phyloP scores from a whole-genome alignment of 441 rosid species.

The Jatropha podagrica region DNA sequence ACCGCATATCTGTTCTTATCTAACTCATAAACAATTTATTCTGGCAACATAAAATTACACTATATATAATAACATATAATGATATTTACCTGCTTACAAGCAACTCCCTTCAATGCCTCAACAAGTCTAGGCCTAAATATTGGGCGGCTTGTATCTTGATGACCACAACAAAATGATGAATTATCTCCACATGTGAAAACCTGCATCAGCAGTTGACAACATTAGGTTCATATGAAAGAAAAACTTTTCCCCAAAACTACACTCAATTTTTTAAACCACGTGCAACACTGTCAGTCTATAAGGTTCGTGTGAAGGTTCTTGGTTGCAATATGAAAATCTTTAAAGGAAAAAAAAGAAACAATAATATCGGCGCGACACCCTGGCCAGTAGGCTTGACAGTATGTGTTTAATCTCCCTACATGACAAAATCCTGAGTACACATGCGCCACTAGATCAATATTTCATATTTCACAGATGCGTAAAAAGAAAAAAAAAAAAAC shows the following conservation, averaged over 20 bases:
- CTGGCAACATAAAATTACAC: conserved; percentile 1
- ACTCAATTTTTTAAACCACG: not conserved
- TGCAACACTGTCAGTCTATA: not conserved
- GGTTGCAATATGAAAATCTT: not conserved
- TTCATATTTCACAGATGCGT: not conserved
- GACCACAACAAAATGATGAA: conserved; percentile 89
- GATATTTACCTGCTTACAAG: conserved; percentile 72
- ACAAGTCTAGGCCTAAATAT: conserved; percentile 86
- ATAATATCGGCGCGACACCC: not conserved
- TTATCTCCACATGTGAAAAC: conserved; percentile 97
- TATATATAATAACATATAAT: not conserved
- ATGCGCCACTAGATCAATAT: not conserved
- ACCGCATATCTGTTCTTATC: not conserved
- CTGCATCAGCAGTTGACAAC: conserved; percentile 36
- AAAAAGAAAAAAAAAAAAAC: not conserved
- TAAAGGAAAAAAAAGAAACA: not conserved
- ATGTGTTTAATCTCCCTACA: not conserved
- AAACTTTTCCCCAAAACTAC: not conserved
- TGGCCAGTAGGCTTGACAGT: not conserved
- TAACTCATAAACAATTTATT: not conserved
- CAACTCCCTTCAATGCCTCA: conserved; percentile 73
- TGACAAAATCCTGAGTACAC: not conserved
- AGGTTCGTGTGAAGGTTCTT: not conserved
- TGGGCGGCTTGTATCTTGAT: conserved; percentile 71
- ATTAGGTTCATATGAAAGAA: conserved; percentile 3